Percentiles rank a stretch among this genome's conserved stretches.
Conservation (phyloP, 495 filamentous ascomycete genomes). For the Daldinia loculata region DNA sequence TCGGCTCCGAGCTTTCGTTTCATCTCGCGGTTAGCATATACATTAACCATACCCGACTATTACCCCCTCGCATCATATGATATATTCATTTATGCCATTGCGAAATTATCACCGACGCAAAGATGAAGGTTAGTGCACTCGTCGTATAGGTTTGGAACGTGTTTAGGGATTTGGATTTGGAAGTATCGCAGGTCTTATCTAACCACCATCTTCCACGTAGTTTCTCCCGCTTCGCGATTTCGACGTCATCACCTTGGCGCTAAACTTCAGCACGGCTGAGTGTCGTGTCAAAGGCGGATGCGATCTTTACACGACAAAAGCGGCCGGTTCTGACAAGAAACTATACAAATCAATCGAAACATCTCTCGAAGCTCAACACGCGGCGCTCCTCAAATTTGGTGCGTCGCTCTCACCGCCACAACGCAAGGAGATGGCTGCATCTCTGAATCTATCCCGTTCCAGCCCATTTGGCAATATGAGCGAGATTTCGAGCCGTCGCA, state of each 20-base stretch:
- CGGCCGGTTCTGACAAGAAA: conserved; percentile 92
- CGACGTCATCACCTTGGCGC: conserved; percentile 84
- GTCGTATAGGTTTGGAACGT: background rate
- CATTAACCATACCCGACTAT: background rate
- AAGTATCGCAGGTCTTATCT: conserved; percentile 7
- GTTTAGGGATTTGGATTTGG: background rate
- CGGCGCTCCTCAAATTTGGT: conserved; percentile 81
- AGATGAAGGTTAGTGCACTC: conserved; percentile 50
- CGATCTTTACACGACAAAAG: conserved; percentile 97
- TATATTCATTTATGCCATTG: conserved; percentile 13
- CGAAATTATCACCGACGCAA: conserved; percentile 35
- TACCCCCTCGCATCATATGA: conserved; percentile 22
- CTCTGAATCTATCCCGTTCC: conserved; percentile 79
- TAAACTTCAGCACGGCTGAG: conserved; percentile 94
- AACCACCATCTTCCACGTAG: conserved; percentile 54
- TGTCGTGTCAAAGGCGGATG: conserved; percentile 89
- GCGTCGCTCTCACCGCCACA: conserved; percentile 83
- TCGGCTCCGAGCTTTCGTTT: conserved; percentile 1
- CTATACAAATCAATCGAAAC: conserved; percentile 94
- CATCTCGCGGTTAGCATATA: conserved; percentile 3
- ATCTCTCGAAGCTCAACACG: conserved; percentile 87
- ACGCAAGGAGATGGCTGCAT: conserved; percentile 60
- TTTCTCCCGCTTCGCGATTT: conserved; percentile 90
- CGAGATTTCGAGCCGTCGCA: conserved; percentile 85
- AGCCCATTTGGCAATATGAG: conserved; percentile 91